A percentile compares a stretch with the other conserved stretches of the same genome.
Conservation (phyloP, 495 filamentous ascomycete species). For the Oleoguttula mirabilis region DNA sequence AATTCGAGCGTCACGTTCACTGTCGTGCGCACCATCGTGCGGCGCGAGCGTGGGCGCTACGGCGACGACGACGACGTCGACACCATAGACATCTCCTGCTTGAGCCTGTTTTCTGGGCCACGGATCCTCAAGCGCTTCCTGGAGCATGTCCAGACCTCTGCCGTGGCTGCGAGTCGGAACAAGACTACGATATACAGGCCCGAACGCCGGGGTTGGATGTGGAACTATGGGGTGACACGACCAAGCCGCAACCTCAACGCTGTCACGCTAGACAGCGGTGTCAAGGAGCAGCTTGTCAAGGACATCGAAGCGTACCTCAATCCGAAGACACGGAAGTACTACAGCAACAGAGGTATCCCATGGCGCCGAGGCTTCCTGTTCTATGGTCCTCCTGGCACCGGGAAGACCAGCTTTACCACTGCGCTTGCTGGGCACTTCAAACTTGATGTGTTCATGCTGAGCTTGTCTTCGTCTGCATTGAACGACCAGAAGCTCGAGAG, state of each 20-base stretch:
- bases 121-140: conserved; percentile 1
- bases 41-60: neutral
- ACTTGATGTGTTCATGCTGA: conserved; percentile 51
- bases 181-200: conserved; percentile 3
- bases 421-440: conserved; percentile 72
- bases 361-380: conserved; percentile 49
- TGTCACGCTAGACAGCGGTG: conserved; percentile 7
- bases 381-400: conserved; percentile 91
- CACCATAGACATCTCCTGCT: neutral
- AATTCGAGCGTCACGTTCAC: neutral
- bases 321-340: conserved; percentile 25
- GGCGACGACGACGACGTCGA: neutral
- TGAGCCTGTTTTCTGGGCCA: neutral
- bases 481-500: conserved; percentile 73
- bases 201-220: neutral
- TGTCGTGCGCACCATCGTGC: neutral
- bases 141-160: neutral
- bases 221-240: neutral
- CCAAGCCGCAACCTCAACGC: neutral
- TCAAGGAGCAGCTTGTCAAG: conserved; percentile 13
- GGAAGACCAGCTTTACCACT: conserved; percentile 92
- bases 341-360: conserved; percentile 32
- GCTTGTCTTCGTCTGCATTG: conserved; percentile 25
- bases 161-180: neutral
- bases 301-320: conserved; percentile 28